A percentile compares a stretch with the other conserved stretches of the same genome.
These are phyloP conservation scores for Nitzschia sp. DNA, from an alignment of 108 stramenopile genomes.

Conservation along the genomic window DNA sequence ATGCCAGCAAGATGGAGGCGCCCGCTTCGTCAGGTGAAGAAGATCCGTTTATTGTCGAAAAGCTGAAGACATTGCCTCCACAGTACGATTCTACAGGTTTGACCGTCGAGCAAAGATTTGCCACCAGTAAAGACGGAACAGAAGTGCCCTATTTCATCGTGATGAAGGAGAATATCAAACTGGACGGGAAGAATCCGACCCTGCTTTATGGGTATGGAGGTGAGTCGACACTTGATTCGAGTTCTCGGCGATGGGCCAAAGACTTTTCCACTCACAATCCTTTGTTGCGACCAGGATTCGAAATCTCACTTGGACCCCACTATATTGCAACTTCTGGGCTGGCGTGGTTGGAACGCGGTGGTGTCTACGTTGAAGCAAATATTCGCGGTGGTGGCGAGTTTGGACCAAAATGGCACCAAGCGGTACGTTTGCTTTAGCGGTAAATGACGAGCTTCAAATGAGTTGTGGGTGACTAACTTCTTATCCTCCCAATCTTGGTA, in stretches of 20 bases:
- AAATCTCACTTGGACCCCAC: constrained; percentile 89
- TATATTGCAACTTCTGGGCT: constrained; percentile 80
- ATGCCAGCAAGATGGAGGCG: constrained; percentile 56
- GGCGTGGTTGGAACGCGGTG: constrained; percentile 91
- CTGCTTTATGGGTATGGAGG: constrained; percentile 89
- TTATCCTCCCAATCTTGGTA: no score
- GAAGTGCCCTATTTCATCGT: constrained; percentile 85
- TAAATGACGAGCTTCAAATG: no score
- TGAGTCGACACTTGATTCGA: constrained; percentile 66
- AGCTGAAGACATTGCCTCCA: constrained; percentile 67
- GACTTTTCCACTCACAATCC: constrained; percentile 50
- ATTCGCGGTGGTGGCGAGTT: constrained; percentile 96
- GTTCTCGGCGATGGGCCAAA: constrained; percentile 75
- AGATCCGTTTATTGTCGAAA: constrained; percentile 48
- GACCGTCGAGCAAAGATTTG: constrained; percentile 66
- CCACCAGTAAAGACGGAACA: constrained; percentile 84
- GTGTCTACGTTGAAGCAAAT: constrained; percentile 93
- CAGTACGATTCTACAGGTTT: constrained; percentile 66
- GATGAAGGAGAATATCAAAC: constrained; percentile 45
- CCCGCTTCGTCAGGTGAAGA: neutral
- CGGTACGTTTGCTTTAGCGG: no score
- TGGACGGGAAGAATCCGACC: constrained; percentile 68
- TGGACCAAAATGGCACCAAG: constrained; percentile 92
- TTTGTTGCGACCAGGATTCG: constrained; percentile 95
- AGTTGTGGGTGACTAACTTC: no score